Evolutionary conservation across 2,329 filamentous ascomycete genomes (phyloP).

Genomic region (Shiraia bambusicola): DNA sequence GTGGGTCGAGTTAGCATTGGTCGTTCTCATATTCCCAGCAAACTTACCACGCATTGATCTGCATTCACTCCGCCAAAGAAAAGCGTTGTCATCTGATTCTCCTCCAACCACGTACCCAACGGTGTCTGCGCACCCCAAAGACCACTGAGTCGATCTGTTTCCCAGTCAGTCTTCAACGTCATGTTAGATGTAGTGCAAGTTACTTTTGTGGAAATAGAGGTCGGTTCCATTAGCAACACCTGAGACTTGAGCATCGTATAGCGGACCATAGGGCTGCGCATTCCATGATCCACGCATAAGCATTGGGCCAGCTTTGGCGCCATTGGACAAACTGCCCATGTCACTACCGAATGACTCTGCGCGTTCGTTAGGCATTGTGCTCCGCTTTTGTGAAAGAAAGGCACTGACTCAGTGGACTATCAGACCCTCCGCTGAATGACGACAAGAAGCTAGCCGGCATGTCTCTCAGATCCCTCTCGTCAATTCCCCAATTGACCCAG

Average conservation of each 20-base stretch:
- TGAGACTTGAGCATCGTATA: constrained; percentile 31
- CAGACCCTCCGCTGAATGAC: constrained; percentile 5
- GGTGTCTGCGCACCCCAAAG: constrained; percentile 40
- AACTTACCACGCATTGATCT: constrained; percentile 38
- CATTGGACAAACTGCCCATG: constrained; percentile 13
- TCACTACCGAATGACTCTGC: constrained; percentile 15
- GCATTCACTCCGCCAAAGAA: constrained; percentile 44
- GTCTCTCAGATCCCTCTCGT: constrained; percentile 31
- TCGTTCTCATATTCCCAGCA: not conserved
- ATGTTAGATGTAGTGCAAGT: not conserved
- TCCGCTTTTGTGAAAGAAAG: not conserved
- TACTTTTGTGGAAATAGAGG: constrained; percentile 32
- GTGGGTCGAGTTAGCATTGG: not conserved
- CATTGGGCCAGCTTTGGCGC: constrained; percentile 30
- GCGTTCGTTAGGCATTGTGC: not conserved
- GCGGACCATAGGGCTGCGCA: constrained; percentile 38
- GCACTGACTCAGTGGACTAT: constrained; percentile 10
- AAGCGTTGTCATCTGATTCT: constrained; percentile 41
- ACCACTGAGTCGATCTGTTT: constrained; percentile 34
- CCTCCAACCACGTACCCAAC: constrained; percentile 36
- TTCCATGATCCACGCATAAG: constrained; percentile 43
- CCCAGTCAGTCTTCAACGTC: not conserved
- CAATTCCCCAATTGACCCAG: constrained; percentile 43
- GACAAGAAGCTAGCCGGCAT: constrained; percentile 34
- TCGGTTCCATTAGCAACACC: constrained; percentile 18